Evolutionary conservation across 495 filamentous ascomycete species (phyloP).

Genomic region (Immersiella caudata): DNA sequence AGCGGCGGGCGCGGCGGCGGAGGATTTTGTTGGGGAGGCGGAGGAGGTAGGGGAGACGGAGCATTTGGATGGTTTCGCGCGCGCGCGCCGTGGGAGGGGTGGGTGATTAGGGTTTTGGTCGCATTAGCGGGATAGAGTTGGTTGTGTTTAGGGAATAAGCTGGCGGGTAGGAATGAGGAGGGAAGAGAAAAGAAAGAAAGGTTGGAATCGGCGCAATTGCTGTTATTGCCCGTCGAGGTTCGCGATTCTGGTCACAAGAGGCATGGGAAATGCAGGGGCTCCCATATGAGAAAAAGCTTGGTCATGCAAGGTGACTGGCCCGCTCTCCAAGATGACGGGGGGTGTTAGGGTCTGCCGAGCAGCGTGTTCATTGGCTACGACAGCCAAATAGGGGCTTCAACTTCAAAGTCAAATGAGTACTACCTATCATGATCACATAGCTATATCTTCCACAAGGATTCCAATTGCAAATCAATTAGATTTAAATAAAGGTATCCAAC

Average conservation of each 20-base stretch:
- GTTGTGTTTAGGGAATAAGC: too few relatives aligned
- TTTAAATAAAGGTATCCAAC: neutral
- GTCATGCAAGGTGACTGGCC: neutral
- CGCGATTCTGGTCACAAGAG: neutral
- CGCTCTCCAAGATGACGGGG: neutral
- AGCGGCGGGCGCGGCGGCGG: constrained; percentile 57
- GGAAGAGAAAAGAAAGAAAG: neutral
- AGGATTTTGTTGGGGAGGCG: constrained; percentile 53
- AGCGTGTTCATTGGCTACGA: neutral
- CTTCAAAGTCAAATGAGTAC: too few relatives aligned
- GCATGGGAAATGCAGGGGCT: constrained; percentile 3
- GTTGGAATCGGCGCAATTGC: neutral
- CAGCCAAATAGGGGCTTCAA: neutral
- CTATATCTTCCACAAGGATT: neutral
- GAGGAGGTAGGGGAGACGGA: constrained; percentile 47
- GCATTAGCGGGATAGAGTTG: too few relatives aligned
- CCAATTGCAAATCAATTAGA: neutral
- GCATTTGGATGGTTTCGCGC: constrained; percentile 21
- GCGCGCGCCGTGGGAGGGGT: neutral
- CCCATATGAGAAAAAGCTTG: neutral
- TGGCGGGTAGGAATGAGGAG: neutral
- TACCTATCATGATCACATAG: neutral
- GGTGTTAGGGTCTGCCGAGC: neutral
- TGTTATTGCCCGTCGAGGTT: neutral
- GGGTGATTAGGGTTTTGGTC: neutral